Percentiles rank a stretch among this genome's conserved stretches.
These are phyloP conservation scores for Periconia sp. DNA, from an alignment of 2,329 filamentous ascomycete genomes.

Conservation along the genomic window DNA sequence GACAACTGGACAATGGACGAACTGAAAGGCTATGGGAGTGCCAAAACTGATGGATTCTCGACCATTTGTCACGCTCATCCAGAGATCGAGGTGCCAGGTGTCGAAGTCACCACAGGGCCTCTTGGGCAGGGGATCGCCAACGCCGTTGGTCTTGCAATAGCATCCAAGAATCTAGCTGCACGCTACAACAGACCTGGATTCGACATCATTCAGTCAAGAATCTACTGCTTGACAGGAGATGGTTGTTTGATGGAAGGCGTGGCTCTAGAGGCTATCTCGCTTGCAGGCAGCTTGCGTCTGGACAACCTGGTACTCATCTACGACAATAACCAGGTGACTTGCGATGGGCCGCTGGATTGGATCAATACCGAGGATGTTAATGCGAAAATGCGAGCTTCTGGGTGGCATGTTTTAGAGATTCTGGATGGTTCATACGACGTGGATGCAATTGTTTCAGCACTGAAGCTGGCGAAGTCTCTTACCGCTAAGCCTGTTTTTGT, in stretches of 20 bases:
- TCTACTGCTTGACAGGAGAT: constrained; percentile 95
- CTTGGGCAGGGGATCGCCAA: constrained; percentile 97
- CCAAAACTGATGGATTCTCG: too few species aligned
- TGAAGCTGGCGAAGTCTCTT: constrained; percentile 81
- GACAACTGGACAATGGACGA: too few species aligned
- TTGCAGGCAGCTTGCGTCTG: constrained; percentile 94
- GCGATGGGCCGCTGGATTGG: constrained; percentile 56
- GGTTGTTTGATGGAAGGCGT: constrained; percentile 99
- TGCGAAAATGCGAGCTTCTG: constrained; percentile 94
- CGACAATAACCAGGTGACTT: constrained; percentile 97
- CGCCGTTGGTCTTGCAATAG: constrained; percentile 96
- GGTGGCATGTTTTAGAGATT: constrained; percentile 89
- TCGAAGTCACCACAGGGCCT: constrained; percentile 98
- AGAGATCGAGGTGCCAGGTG: constrained; percentile 63
- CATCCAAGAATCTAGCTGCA: constrained; percentile 86
- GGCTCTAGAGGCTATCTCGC: constrained; percentile 87
- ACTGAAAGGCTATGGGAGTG: too few species aligned
- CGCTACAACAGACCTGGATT: constrained; percentile 97
- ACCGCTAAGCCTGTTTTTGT: constrained; percentile 97
- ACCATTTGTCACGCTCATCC: constrained; percentile 1
- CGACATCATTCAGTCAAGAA: constrained; percentile 93
- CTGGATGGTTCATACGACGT: constrained; percentile 88
- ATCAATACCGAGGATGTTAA: constrained; percentile 81
- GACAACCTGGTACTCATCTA: constrained; percentile 97
- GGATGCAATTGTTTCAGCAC: constrained; percentile 83